A percentile compares a stretch with the other conserved stretches of the same genome.
These are phyloP conservation scores for Lipomyces yarrowii DNA, from an alignment of 1,139 yeast genomes.

Conservation along the genomic window DNA sequence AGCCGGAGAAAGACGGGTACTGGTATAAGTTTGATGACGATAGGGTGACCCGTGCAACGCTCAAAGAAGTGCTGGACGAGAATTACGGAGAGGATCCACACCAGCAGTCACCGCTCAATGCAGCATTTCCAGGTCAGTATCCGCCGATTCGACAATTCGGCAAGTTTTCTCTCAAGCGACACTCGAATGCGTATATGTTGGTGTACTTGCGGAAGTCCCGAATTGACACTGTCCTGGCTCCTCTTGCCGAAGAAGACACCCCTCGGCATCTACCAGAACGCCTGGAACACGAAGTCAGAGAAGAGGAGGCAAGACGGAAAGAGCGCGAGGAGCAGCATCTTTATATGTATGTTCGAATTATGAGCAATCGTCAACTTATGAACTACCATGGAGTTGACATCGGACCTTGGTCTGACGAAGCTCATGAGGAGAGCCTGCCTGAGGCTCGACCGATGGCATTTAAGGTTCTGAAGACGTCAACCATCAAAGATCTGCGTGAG, in stretches of 20 bases:
- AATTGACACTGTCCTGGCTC: slow-evolving; percentile 60
- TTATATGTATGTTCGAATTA: slow-evolving; percentile 62
- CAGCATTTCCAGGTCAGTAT: slow-evolving; percentile 41
- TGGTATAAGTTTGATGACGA: slow-evolving; percentile 98
- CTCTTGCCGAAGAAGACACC: slow-evolving; percentile 57
- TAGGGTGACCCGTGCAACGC: slow-evolving; percentile 83
- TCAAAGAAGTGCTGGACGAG: slow-evolving; percentile 83
- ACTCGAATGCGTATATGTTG: slow-evolving; percentile 86
- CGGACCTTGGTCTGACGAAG: slow-evolving; percentile 45
- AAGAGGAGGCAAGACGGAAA: slow-evolving; percentile 57
- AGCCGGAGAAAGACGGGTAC: slow-evolving; percentile 66
- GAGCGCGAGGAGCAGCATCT: slow-evolving; percentile 80
- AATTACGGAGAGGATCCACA: slow-evolving; percentile 82
- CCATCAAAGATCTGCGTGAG: slow-evolving; percentile 55
- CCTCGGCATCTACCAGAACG: slow-evolving; percentile 72
- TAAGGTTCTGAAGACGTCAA: slow-evolving; percentile 61
- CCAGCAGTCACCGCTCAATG: slow-evolving; percentile 48
- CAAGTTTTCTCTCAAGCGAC: slow-evolving; percentile 31
- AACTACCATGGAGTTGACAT: slow-evolving; percentile 76
- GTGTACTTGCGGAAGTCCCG: slow-evolving; percentile 79
- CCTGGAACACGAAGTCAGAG: slow-evolving; percentile 62
- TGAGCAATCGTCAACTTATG: slow-evolving; percentile 55
- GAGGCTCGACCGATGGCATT: slow-evolving; percentile 55
- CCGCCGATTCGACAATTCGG: slow-evolving; percentile 28
- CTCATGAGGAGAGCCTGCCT: slow-evolving; percentile 37